Evolutionary conservation across 257 asterid species (phyloP), one percentile per base, ranked within the genome.

Genomic region (Forsythia viridissima): DNA sequence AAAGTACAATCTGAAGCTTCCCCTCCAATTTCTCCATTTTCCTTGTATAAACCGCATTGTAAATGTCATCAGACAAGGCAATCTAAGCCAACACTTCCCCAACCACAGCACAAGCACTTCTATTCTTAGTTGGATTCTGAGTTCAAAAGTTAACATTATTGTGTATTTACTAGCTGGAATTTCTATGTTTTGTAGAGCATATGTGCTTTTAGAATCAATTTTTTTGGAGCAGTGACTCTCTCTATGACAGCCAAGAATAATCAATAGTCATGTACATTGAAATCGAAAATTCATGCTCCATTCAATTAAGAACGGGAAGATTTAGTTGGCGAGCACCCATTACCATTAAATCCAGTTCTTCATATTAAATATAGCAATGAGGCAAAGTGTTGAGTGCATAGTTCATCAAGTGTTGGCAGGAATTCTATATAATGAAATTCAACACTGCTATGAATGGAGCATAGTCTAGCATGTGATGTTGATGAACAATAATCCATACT

Each of bases 51-150:
- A 92, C 89, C 57, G 85, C 86, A 36, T 92, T 93, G 34, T 93
- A 91, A 30, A 93, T 93, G 82, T 91, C 98, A 78, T 94, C 99
- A 15, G 84, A 96, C 91, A 93, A 80, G 11, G 97, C 94, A 71
- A 93, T 93, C 80, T 83, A 92, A 5, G 98, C 94, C 91, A 93
- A 79, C 66, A 86, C 88, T 85, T 79, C 80, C 70, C 94, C 97
- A 6, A 90, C 89, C 7, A 85, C 87, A 70, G 86, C 88, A 82
- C 96, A 93, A 42, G 98, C 87, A 40, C 21, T 79, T 81, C 84
- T 85, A 79, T 85, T 94, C 94, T 87, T 94, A 24, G 24, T 24
- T 24, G 24, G 24, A 24, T 24, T 24, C 24, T 24, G 24, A 24
- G 24, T 24, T 24, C 24, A 24, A 24, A 24, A 24, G 24, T 24